Conservation (phyloP, 805 yeast genomes). For the Brettanomyces sp. region DNA sequence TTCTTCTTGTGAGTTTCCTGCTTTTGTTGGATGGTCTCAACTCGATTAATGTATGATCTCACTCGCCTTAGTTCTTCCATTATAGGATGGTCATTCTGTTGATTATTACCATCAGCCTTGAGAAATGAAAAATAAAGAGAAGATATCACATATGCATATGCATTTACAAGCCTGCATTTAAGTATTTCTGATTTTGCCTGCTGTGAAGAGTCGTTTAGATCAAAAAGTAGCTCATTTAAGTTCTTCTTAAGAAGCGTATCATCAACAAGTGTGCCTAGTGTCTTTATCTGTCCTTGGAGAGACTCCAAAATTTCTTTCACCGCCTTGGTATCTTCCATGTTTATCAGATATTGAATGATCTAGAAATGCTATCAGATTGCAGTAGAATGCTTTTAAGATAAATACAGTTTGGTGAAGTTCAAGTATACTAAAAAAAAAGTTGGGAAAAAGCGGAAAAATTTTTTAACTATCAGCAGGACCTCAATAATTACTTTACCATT, state of each 20-base stretch:
- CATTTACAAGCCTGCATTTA: slow-evolving; percentile 25
- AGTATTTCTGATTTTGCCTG: slow-evolving; percentile 14
- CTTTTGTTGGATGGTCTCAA: slow-evolving; percentile 32
- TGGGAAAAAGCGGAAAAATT: no score
- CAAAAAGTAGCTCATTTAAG: slow-evolving; percentile 7
- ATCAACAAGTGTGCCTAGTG: background rate
- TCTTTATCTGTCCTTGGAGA: background rate
- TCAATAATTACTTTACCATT: no score
- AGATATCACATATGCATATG: slow-evolving; percentile 41
- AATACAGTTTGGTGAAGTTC: no score
- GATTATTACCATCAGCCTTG: slow-evolving; percentile 46
- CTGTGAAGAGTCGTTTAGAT: slow-evolving; percentile 4
- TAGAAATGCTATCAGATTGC: no score
- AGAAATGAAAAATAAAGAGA: slow-evolving; percentile 52
- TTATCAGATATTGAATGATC: background rate
- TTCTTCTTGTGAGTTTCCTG: slow-evolving; percentile 10
- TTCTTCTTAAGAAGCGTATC: slow-evolving; percentile 4
- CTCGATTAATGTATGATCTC: slow-evolving; percentile 56
- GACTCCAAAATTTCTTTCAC: slow-evolving; percentile 1
- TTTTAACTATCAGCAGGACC: no score
- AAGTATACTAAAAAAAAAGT: no score
- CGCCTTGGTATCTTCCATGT: slow-evolving; percentile 1
- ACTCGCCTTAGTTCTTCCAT: slow-evolving; percentile 60
- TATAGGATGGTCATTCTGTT: slow-evolving; percentile 47
- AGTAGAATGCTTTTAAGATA: no score